Conservation (phyloP, 2,329 filamentous ascomycete species). For the Fusarium sp. region DNA sequence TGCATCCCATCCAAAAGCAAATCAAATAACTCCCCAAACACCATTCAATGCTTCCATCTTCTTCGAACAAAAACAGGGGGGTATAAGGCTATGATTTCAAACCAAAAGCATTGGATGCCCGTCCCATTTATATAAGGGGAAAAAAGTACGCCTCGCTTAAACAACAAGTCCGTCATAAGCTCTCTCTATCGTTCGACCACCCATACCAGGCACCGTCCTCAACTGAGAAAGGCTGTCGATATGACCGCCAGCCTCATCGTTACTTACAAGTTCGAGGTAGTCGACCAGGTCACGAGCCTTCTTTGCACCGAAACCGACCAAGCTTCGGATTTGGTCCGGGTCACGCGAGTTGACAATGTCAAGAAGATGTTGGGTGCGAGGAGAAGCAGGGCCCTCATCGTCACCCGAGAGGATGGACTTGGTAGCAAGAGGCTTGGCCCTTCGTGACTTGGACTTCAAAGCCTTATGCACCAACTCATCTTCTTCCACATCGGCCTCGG, state of each 20-base stretch:
- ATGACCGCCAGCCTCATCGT: slow-evolving; percentile 52
- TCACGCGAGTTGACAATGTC: slow-evolving; percentile 80
- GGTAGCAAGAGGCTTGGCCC: slow-evolving; percentile 45
- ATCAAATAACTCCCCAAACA: slow-evolving; percentile 38
- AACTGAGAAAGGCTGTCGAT: slow-evolving; percentile 64
- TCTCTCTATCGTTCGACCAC: slow-evolving; percentile 65
- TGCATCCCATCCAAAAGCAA: slow-evolving; percentile 23
- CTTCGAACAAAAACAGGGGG: slow-evolving; percentile 35
- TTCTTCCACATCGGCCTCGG: slow-evolving; percentile 57
- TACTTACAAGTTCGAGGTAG: slow-evolving; percentile 60
- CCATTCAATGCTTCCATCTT: slow-evolving; percentile 32
- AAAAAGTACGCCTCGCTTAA: slow-evolving; percentile 24
- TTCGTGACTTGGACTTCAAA: slow-evolving; percentile 47
- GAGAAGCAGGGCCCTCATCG: slow-evolving; percentile 58
- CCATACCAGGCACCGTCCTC: slow-evolving; percentile 66
- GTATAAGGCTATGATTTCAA: slow-evolving; percentile 42
- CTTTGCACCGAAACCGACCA: slow-evolving; percentile 78
- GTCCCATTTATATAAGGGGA: slow-evolving; percentile 4
- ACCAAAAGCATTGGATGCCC: slow-evolving; percentile 38
- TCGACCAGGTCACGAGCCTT: slow-evolving; percentile 72
- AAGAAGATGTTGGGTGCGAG: slow-evolving; percentile 71
- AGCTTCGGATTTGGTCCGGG: slow-evolving; percentile 69
- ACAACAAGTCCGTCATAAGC: slow-evolving; percentile 62
- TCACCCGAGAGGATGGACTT: slow-evolving; percentile 49
- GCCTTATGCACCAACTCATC: slow-evolving; percentile 45